Conservation (phyloP, 2,329 filamentous ascomycete genomes). For the Aspergillus sergii region DNA sequence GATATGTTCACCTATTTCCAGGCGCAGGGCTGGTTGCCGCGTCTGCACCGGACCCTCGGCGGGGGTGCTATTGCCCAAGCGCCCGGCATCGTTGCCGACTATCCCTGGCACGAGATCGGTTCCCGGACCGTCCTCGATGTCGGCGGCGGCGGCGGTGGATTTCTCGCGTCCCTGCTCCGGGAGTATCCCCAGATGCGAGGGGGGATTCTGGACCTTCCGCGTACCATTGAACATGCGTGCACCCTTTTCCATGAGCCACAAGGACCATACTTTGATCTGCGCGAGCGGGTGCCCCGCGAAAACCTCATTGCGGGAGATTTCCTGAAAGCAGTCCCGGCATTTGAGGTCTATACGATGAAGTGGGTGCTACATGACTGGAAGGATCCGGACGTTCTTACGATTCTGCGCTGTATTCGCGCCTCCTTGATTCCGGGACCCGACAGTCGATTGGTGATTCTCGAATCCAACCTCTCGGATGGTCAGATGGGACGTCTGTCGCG, state of each 20-base stretch:
- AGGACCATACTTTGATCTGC: constrained; percentile 39
- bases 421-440: constrained; percentile 26
- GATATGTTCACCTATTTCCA: constrained; percentile 47
- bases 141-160: constrained; percentile 44
- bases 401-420: constrained; percentile 34
- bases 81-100: constrained; percentile 39
- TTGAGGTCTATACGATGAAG: constrained; percentile 40
- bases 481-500: constrained; percentile 32
- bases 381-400: constrained; percentile 33
- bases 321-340: constrained; percentile 35
- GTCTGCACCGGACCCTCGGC: constrained; percentile 43
- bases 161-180: constrained; percentile 41
- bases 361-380: constrained; percentile 50
- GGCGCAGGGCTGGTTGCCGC: constrained; percentile 29
- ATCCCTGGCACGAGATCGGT: constrained; percentile 38
- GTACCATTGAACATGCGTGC: constrained; percentile 37
- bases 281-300: constrained; percentile 26
- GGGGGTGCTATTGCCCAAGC: constrained; percentile 41
- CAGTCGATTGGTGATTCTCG: constrained; percentile 8
- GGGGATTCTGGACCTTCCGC: constrained; percentile 38
- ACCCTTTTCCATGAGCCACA: constrained; percentile 26
- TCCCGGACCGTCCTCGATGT: constrained; percentile 40
- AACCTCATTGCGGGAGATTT: constrained; percentile 45
- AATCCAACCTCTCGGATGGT: constrained; percentile 26
- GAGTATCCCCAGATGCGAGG: constrained; percentile 32